phyloP scores from a whole-genome alignment of 2,329 filamentous ascomycete genomes.

The Myotisia sp. region DNA sequence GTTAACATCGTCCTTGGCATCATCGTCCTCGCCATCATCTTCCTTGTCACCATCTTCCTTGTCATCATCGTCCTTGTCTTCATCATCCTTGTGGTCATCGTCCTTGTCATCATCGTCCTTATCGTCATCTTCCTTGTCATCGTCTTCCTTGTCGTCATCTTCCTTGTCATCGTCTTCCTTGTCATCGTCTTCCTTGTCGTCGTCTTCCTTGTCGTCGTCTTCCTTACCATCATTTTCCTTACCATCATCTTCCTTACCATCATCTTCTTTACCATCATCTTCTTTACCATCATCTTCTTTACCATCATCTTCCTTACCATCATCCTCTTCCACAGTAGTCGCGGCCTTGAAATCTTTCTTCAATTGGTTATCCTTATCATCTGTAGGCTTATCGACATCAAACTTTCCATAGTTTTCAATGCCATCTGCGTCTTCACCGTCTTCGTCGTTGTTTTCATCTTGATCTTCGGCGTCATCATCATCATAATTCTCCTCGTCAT shows the following conservation, averaged over 20 bases:
- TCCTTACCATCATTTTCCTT: slow-evolving; percentile 1
- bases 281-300: not conserved
- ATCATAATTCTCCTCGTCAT: not conserved
- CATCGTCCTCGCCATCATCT: not conserved
- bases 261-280: too few relatives aligned
- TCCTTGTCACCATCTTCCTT: slow-evolving; percentile 1
- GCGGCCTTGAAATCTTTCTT: not conserved
- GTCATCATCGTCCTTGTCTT: not conserved
- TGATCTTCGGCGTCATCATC: not conserved
- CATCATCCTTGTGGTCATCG: not conserved
- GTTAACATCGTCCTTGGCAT: not conserved
- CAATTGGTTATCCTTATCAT: not conserved
- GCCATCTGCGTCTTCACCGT: not conserved
- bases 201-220: not conserved
- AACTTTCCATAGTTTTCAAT: not conserved
- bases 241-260: too few relatives aligned
- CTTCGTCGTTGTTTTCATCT: not conserved
- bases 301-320: not conserved
- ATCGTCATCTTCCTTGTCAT: not conserved
- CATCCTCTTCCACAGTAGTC: not conserved
- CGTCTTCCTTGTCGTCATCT: not conserved
- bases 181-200: not conserved
- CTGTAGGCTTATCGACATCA: not conserved
- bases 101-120: not conserved
- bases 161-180: not conserved